phyloP scores from a whole-genome alignment of 1,284 basidiomycete species.

The Mycosarcoma mackinlayi region DNA sequence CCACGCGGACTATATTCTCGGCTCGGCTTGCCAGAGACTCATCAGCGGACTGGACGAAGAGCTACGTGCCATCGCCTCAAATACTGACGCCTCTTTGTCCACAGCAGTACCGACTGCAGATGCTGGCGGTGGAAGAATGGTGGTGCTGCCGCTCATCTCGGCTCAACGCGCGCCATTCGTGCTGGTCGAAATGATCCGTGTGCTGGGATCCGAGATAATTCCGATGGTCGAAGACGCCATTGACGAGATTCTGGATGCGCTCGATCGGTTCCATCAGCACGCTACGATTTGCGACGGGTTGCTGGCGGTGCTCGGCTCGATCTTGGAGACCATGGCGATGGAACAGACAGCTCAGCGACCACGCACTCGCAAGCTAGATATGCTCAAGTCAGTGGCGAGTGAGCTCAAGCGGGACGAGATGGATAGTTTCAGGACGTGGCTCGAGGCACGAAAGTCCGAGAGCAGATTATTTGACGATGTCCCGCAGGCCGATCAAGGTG shows the following conservation, averaged over 20 bases:
- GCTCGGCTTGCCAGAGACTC: constrained; percentile 60
- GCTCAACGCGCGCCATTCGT: constrained; percentile 63
- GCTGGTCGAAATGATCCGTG: constrained; percentile 63
- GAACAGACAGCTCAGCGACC: constrained; percentile 23
- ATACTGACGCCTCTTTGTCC: too few relatives aligned
- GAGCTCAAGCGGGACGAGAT: constrained; percentile 1
- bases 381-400: not conserved
- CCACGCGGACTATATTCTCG: constrained; percentile 65
- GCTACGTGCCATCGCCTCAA: constrained; percentile 20
- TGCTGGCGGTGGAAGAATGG: not conserved
- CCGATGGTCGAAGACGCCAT: constrained; percentile 65
- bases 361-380: not conserved
- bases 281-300: constrained; percentile 54
- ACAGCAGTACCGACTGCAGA: not conserved
- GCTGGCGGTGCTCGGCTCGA: constrained; percentile 55
- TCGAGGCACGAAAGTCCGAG: constrained; percentile 6
- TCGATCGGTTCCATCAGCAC: constrained; percentile 64
- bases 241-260: constrained; percentile 65
- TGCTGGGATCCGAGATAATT: constrained; percentile 60
- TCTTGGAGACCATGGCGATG: constrained; percentile 52
- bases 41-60: constrained; percentile 46
- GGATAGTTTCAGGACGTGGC: constrained; percentile 20
- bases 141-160: constrained; percentile 46
- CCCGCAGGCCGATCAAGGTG: not conserved
- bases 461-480: constrained; percentile 6